These are phyloP conservation scores for Parachlorella kessleri DNA, from an alignment of 139 green algal species.

Conservation along the genomic window DNA sequence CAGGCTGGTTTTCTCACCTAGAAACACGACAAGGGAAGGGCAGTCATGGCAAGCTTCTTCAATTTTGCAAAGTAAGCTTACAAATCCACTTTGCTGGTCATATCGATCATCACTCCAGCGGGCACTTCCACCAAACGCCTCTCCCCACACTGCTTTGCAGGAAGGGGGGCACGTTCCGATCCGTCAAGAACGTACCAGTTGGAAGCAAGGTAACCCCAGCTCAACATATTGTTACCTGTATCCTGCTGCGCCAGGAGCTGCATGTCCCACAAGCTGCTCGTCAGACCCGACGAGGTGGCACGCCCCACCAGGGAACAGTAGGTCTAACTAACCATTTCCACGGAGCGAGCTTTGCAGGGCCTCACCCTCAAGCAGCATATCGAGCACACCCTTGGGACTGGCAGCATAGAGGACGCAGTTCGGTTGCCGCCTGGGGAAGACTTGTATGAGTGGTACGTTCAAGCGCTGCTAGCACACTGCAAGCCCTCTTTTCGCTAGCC, in stretches of 20 bases:
- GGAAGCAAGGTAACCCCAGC: constrained; percentile 34
- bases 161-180: constrained; percentile 31
- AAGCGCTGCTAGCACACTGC: no score
- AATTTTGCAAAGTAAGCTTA: constrained; percentile 37
- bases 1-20: no score
- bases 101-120: not conserved
- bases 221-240: no score
- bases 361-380: constrained; percentile 91
- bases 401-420: constrained; percentile 85
- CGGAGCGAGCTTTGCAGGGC: no score
- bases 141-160: not conserved
- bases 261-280: no score
- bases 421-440: constrained; percentile 85
- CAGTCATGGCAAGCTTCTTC: constrained; percentile 33
- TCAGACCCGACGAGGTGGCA: no score
- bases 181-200: constrained; percentile 40
- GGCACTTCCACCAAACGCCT: no score
- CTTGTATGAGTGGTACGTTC: constrained; percentile 86
- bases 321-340: not conserved
- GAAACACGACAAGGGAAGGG: no score
- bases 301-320: not conserved
- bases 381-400: constrained; percentile 87
- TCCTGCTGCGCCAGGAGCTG: no score
- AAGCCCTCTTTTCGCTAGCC: no score
- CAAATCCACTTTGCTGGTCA: no score